Evolutionary conservation across 2,329 filamentous ascomycete genomes (phyloP), one percentile per base, ranked within the genome.

Genomic region (Colletotrichum lindemuthianum): DNA sequence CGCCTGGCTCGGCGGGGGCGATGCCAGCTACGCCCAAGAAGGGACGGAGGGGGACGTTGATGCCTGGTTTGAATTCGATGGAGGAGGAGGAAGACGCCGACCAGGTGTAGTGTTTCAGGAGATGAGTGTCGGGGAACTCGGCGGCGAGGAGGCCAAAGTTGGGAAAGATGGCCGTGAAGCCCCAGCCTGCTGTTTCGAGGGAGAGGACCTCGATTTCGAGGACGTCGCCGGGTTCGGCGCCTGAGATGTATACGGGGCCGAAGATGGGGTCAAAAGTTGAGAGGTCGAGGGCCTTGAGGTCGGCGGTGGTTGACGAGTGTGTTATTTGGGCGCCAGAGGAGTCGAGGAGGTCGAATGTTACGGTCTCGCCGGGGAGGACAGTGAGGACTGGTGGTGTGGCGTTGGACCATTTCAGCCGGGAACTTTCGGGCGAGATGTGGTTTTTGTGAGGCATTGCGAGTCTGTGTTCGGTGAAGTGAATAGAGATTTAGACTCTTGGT

Each of bases 21-120:
- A 86, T 74, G 37, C 83, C 84, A 66, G 85, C 81, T 36, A 84
- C 78, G 16, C 84, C 84, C 9, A 86, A 74, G 70, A 86, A 86
- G 0, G 84, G 84, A 24, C 78, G 74, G 10, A 84, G 74, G 1
- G 83, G 82, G 39, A 86, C 76, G 3, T 77, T 78, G 61, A 86
- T 80, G 16, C 79, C 79, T 10, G 78, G 72, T 50, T 79, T 81
- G 72, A 86, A 83, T 6, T 79, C 74, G 2, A 81, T 75, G 63
- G 77, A 66, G 44, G 68, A 66, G 44, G 68, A 69, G 8, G 50
- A 36, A 60, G 12, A 59, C 58, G 9, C 60, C 59, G 15, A 52
- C 58, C 24, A 86, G 70, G 45, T 82, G 75, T 82, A 85, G 49
- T 85, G 81, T 68, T 84, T 83, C 63, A 86, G 43, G 15, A 48